Conservation (phyloP, 192 early-diverging fungal species). For the Allomyces macrogynus region DNA sequence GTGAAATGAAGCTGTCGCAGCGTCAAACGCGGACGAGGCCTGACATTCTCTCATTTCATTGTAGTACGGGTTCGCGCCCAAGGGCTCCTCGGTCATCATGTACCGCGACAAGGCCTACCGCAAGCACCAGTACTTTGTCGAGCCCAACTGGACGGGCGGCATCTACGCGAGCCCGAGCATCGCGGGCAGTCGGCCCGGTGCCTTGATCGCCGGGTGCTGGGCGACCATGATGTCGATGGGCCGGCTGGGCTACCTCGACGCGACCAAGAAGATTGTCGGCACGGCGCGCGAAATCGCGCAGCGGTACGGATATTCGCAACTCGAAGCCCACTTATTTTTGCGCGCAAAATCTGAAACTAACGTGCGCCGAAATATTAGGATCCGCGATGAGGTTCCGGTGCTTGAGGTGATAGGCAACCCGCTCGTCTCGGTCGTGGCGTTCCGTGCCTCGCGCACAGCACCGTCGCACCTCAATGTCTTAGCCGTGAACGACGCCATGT, state of each 20-base stretch:
- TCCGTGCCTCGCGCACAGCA: constrained; percentile 25
- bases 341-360: neutral
- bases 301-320: constrained; percentile 31
- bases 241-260: constrained; percentile 60
- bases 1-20: neutral
- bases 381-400: constrained; percentile 25
- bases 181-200: constrained; percentile 62
- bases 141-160: constrained; percentile 84
- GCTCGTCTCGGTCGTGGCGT: constrained; percentile 57
- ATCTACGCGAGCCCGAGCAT: constrained; percentile 86
- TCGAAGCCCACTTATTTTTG: too few relatives aligned
- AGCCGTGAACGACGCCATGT: constrained; percentile 63
- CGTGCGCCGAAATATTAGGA: neutral
- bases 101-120: constrained; percentile 57
- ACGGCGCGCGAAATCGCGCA: constrained; percentile 44
- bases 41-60: neutral
- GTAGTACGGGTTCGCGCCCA: constrained; percentile 89
- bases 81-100: constrained; percentile 91
- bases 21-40: constrained; percentile 1
- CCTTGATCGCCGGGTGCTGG: constrained; percentile 92
- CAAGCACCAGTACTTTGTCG: constrained; percentile 80
- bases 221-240: constrained; percentile 81
- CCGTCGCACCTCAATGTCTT: constrained; percentile 51
- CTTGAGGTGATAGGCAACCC: constrained; percentile 75
- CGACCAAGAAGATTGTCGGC: constrained; percentile 57